Base-by-base conservation (phyloP, 2,329 filamentous ascomycete species). In the Colletotrichum sp. region DNA sequence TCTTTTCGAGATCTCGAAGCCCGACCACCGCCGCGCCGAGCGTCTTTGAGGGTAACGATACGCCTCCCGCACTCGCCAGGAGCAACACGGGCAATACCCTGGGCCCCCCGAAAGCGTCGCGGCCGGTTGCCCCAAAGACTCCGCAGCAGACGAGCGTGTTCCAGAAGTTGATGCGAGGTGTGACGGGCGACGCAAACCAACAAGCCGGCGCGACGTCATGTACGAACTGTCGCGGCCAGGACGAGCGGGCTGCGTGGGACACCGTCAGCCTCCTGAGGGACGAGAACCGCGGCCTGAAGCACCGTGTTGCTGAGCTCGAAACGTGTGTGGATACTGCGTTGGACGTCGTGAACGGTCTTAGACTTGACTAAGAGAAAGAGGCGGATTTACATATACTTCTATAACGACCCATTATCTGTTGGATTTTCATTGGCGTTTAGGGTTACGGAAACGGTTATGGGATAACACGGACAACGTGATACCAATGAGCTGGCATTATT, bases 281-380 rank as follows among this genome's bases (percentile, higher is more conserved):
- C 63, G 92, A 94, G 85, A 94, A 94, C 78, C 89, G 86, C 79
- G 87, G 88, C 10, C 82, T 94, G 66, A 93, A 93, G 85, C 86
- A 87, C 52, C 85, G 91, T 24, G 90, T 94, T 5, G 87, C 88
- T 21, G 86, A 91, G 78, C 82, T 94, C 5, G 92, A 94, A 83
- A 86, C 84, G 4, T 91, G 88, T 6, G 89, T 94, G 7, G 92
- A 93, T 43, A 88, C 89, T 8, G 92, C 91, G 3, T 82, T 94
- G 71, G 91, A 93, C 79, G 84, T 86, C 64, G 90, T 92, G n/a
- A 90, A 90, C 63, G 90, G 90, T 8, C 82, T 92, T 72, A 87
- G 86, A n/a, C 78, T 90, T 85, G 81, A 82, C 57, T 71, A 65
- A 67, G n/a, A 52, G 28, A 6, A 58, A 26, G 72, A 66, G 38